Conservation (phyloP, 2,329 filamentous ascomycete species). For the Conoideocrella luteorostrata region DNA sequence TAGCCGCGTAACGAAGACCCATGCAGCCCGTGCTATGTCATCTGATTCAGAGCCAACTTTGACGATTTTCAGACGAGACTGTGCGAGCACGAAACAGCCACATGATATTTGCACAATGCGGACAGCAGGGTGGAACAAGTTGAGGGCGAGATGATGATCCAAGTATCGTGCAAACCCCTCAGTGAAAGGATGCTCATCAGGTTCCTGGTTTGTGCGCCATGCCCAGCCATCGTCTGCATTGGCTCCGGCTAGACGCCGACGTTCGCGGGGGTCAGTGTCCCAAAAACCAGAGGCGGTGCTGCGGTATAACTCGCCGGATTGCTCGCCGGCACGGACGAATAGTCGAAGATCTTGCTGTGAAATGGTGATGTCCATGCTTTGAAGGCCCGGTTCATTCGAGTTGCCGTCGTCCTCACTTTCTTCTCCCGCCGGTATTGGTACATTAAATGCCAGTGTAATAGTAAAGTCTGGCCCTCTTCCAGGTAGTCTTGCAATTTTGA, state of each 20-base stretch:
- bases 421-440: constrained; percentile 23
- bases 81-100: constrained; percentile 48
- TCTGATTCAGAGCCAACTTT: constrained; percentile 23
- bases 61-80: constrained; percentile 44
- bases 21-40: constrained; percentile 26
- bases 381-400: constrained; percentile 22
- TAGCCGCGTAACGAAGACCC: constrained; percentile 31
- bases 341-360: constrained; percentile 39
- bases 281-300: constrained; percentile 15
- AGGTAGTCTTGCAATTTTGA: constrained; percentile 30
- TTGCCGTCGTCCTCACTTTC: constrained; percentile 14
- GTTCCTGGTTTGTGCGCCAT: constrained; percentile 31
- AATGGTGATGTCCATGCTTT: constrained; percentile 46
- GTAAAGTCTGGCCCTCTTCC: constrained; percentile 37
- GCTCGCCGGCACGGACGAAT: constrained; percentile 37
- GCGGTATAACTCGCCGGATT: constrained; percentile 2
- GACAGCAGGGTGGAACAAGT: constrained; percentile 51
- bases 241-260: constrained; percentile 39
- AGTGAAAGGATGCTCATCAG: constrained; percentile 34
- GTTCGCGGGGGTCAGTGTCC: constrained; percentile 29
- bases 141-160: constrained; percentile 45
- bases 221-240: constrained; percentile 47
- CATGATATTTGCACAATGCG: constrained; percentile 47
- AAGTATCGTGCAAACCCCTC: constrained; percentile 45
- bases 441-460: constrained; percentile 45